These are phyloP conservation scores for Aspergillus neotritici DNA, from an alignment of 2,329 filamentous ascomycete genomes.

Conservation along the genomic window DNA sequence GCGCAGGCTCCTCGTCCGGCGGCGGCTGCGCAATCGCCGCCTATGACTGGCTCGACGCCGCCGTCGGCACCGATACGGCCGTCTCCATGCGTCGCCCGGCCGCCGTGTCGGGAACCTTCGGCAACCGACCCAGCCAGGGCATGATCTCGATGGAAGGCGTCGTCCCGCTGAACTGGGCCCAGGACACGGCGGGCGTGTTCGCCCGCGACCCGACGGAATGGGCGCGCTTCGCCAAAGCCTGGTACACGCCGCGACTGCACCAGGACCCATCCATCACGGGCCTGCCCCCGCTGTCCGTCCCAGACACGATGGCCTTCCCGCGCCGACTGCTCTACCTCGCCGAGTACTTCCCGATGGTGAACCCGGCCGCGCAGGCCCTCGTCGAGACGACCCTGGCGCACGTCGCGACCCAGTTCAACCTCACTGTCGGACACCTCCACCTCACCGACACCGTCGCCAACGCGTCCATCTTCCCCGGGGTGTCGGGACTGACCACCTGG, in stretches of 20 bases:
- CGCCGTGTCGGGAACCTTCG: conserved; percentile 41
- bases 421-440: conserved; percentile 21
- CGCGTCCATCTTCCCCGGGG: conserved; percentile 4
- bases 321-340: conserved; percentile 12
- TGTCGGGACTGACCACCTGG: not conserved
- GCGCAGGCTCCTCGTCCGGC: conserved; percentile 28
- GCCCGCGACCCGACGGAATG: conserved; percentile 21
- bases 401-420: conserved; percentile 17
- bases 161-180: conserved; percentile 35
- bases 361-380: conserved; percentile 15
- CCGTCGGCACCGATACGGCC: conserved; percentile 40
- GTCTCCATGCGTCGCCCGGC: conserved; percentile 46
- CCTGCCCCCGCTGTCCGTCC: conserved; percentile 1
- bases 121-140: conserved; percentile 41
- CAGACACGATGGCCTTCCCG: conserved; percentile 8
- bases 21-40: conserved; percentile 30
- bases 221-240: conserved; percentile 9
- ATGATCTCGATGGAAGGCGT: conserved; percentile 40
- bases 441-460: conserved; percentile 9
- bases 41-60: conserved; percentile 39
- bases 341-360: conserved; percentile 16
- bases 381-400: conserved; percentile 4
- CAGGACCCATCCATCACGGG: conserved; percentile 5
- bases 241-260: conserved; percentile 8
- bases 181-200: conserved; percentile 44